A percentile compares a stretch with the other conserved stretches of the same genome.
Evolutionary conservation across 1,284 basidiomycete genomes (phyloP).

Genomic region (Amylostereum areolatum): DNA sequence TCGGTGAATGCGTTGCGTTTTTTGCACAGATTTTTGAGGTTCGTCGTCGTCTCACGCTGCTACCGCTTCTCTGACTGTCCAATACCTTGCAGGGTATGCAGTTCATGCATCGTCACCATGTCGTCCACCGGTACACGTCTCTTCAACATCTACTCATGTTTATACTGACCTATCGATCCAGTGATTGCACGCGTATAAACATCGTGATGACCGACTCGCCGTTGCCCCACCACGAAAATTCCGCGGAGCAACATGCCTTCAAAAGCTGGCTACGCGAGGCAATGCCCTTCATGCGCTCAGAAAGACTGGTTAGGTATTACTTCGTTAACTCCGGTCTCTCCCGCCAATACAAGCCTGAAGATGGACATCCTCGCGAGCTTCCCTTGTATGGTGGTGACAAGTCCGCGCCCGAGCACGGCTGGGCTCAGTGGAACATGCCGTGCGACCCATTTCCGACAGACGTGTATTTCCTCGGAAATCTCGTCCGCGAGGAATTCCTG

Average conservation of each 20-base stretch:
- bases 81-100: constrained; percentile 15
- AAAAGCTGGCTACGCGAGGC: constrained; percentile 13
- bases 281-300: constrained; percentile 17
- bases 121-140: constrained; percentile 19
- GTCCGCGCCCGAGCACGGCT: constrained; percentile 11
- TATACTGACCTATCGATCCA: constrained; percentile 10
- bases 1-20: constrained; percentile 24
- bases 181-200: constrained; percentile 31
- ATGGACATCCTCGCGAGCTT: constrained; percentile 4
- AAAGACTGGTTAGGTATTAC: constrained; percentile 22
- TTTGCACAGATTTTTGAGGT: constrained; percentile 25
- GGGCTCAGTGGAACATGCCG: background rate
- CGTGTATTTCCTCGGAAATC: constrained; percentile 15
- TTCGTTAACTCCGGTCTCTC: constrained; percentile 30
- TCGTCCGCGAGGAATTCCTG: constrained; percentile 20
- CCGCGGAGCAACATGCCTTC: constrained; percentile 3
- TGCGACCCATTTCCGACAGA: constrained; percentile 14
- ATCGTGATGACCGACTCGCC: constrained; percentile 24
- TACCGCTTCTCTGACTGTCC: too few relatives aligned
- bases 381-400: constrained; percentile 15
- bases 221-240: constrained; percentile 22
- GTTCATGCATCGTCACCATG: constrained; percentile 18
- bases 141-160: background rate
- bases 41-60: background rate
- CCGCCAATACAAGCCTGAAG: constrained; percentile 10